A percentile compares a stretch with the other conserved stretches of the same genome.
Conservation (phyloP, 2,329 filamentous ascomycete genomes). For the Leptodontidium sp. region DNA sequence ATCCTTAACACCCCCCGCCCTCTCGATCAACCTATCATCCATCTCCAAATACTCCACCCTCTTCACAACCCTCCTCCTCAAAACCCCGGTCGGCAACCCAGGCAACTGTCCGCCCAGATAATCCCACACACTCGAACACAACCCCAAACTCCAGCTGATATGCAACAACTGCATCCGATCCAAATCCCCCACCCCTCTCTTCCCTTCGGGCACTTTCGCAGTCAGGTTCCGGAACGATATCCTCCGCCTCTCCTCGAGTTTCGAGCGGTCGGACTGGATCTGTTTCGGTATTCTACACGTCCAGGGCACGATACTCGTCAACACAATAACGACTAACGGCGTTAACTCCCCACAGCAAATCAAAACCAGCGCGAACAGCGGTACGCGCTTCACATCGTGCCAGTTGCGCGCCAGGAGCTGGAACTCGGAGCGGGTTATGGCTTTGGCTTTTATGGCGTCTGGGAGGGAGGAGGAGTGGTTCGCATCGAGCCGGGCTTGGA, state of each 20-base stretch:
- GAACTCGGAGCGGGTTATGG: slow-evolving; percentile 70
- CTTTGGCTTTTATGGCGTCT: slow-evolving; percentile 46
- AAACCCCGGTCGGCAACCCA: slow-evolving; percentile 55
- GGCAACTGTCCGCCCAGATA: slow-evolving; percentile 50
- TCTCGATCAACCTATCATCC: slow-evolving; percentile 75
- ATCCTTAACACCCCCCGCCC: slow-evolving; percentile 65
- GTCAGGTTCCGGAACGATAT: slow-evolving; percentile 56
- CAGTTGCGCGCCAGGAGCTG: slow-evolving; percentile 73
- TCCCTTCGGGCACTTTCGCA: slow-evolving; percentile 37
- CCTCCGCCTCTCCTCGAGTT: slow-evolving; percentile 60
- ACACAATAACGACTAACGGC: slow-evolving; percentile 76
- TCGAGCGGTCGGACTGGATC: slow-evolving; percentile 62
- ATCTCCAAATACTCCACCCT: slow-evolving; percentile 69
- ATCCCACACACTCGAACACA: slow-evolving; percentile 53
- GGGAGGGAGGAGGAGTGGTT: slow-evolving; percentile 47
- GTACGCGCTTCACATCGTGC: slow-evolving; percentile 79
- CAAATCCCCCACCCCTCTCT: slow-evolving; percentile 44
- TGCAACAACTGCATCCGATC: slow-evolving; percentile 51
- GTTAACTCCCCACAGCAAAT: slow-evolving; percentile 87
- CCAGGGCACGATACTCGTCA: slow-evolving; percentile 76
- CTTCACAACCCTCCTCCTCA: slow-evolving; percentile 60
- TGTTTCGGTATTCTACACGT: slow-evolving; percentile 86
- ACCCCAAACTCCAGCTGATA: slow-evolving; percentile 51
- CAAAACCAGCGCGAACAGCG: slow-evolving; percentile 79
- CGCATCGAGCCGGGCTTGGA: slow-evolving; percentile 58